phyloP scores from a whole-genome alignment of 192 early-diverging fungal species.

The Mycoemilia scoparia region DNA sequence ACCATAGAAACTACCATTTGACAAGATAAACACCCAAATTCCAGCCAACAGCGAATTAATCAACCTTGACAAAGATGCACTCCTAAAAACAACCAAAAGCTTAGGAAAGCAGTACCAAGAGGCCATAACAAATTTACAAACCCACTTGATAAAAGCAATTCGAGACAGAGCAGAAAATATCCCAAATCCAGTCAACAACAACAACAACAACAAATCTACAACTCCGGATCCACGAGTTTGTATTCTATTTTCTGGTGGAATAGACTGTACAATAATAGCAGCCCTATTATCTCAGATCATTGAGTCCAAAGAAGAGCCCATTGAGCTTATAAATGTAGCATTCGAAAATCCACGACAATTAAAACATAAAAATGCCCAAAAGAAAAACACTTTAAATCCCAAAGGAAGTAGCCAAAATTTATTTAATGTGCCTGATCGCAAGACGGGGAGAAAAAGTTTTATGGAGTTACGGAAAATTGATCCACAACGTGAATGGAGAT shows the following conservation, averaged over 20 bases:
- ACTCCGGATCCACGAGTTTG: slow-evolving; percentile 35
- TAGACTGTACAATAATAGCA: slow-evolving; percentile 83
- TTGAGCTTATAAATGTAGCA: slow-evolving; percentile 86
- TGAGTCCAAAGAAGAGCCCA: slow-evolving; percentile 46
- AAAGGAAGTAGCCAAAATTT: slow-evolving; percentile 1
- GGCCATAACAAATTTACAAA: slow-evolving; percentile 6
- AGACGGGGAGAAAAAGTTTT: slow-evolving; percentile 41
- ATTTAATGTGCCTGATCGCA: slow-evolving; percentile 64
- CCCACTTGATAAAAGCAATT: slow-evolving; percentile 5
- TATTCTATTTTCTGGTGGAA: slow-evolving; percentile 81
- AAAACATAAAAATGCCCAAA: not conserved
- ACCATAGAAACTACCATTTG: no score
- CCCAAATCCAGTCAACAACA: no score
- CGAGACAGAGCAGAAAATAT: slow-evolving; percentile 8
- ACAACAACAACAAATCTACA: not conserved
- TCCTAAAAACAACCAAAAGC: slow-evolving; percentile 1
- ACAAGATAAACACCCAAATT: slow-evolving; percentile 2
- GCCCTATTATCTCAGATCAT: slow-evolving; percentile 57
- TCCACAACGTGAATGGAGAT: slow-evolving; percentile 64
- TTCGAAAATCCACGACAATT: slow-evolving; percentile 75
- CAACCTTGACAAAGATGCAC: slow-evolving; percentile 1
- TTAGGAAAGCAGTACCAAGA: slow-evolving; percentile 12
- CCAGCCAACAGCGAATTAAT: slow-evolving; percentile 9
- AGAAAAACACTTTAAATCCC: not conserved
- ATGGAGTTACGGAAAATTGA: slow-evolving; percentile 36